phyloP scores from a whole-genome alignment of 192 early-diverging fungal species.

The Backusella tarrabulga region DNA sequence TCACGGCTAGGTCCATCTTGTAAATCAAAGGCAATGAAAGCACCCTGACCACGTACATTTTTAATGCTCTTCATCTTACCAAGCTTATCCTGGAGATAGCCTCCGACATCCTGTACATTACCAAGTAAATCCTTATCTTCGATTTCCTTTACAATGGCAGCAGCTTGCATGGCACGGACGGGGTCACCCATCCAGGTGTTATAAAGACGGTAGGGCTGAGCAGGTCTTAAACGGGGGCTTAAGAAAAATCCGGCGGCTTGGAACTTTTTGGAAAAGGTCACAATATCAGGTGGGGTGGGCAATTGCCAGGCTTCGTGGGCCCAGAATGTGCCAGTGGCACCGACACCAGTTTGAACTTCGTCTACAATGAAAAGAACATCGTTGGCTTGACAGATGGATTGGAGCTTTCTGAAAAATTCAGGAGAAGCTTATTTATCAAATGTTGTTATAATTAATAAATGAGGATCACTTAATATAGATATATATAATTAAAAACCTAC shows the following conservation, averaged over 20 bases:
- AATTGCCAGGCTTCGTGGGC: constrained; percentile 74
- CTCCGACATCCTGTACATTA: constrained; percentile 51
- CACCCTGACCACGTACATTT: constrained; percentile 64
- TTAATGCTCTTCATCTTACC: constrained; percentile 43
- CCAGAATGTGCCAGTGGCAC: constrained; percentile 73
- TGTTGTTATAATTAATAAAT: background rate
- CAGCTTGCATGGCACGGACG: constrained; percentile 59
- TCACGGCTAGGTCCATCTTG: constrained; percentile 46
- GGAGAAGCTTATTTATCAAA: constrained; percentile 49
- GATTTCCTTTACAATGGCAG: constrained; percentile 62
- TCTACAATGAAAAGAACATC: constrained; percentile 74
- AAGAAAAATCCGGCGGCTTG: constrained; percentile 75
- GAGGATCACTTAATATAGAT: background rate
- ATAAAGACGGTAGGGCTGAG: constrained; percentile 64
- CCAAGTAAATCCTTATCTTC: constrained; percentile 48
- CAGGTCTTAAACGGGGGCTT: constrained; percentile 52
- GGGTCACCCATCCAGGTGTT: constrained; percentile 82
- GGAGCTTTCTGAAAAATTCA: constrained; percentile 61
- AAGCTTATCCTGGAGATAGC: constrained; percentile 56
- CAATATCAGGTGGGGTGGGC: constrained; percentile 65
- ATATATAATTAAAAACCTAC: constrained; percentile 14
- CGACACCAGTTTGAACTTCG: constrained; percentile 78
- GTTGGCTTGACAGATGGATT: constrained; percentile 52
- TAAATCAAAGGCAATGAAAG: constrained; percentile 73
- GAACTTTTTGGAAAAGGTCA: constrained; percentile 80